Percentiles rank a stretch among this genome's conserved stretches.
Evolutionary conservation across 2,329 filamentous ascomycete genomes (phyloP).

Genomic region (Ophiosphaerella herpotricha): DNA sequence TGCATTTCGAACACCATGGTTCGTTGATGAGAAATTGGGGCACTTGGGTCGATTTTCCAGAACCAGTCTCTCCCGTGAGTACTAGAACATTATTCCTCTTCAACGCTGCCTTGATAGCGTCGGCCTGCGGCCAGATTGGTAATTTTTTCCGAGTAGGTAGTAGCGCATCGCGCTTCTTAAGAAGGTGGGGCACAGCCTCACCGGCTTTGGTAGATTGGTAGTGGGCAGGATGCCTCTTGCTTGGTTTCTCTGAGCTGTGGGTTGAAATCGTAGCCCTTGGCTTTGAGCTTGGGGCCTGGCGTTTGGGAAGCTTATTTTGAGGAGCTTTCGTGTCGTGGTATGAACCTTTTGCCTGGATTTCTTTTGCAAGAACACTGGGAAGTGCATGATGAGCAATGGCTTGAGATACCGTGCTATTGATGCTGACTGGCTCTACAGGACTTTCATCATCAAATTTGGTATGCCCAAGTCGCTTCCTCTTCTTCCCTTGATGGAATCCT

Average conservation of each 20-base stretch:
- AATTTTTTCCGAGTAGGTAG: constrained; percentile 66
- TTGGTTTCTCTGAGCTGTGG: constrained; percentile 2
- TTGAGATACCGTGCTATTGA: background rate
- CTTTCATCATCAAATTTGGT: background rate
- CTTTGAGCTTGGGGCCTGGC: too few species aligned
- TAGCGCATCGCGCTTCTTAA: constrained; percentile 54
- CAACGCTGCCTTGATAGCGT: constrained; percentile 70
- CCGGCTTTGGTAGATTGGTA: constrained; percentile 4
- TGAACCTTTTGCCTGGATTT: too few species aligned
- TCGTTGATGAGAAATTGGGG: constrained; percentile 85
- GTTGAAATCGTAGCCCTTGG: background rate
- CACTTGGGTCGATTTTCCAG: constrained; percentile 94
- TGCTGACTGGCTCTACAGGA: background rate
- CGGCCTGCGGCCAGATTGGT: constrained; percentile 77
- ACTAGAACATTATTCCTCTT: constrained; percentile 73
- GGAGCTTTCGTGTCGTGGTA: too few species aligned
- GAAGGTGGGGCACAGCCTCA: constrained; percentile 27
- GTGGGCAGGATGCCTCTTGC: constrained; percentile 3
- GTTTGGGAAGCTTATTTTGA: too few species aligned
- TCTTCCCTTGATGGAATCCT: background rate
- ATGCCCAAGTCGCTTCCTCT: background rate
- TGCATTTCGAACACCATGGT: constrained; percentile 76
- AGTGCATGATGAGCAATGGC: background rate
- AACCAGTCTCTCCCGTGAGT: constrained; percentile 91
- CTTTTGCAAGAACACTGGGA: too few species aligned